Base-by-base conservation (phyloP, 345 rosid species). In the Barbarea vulgaris region DNA sequence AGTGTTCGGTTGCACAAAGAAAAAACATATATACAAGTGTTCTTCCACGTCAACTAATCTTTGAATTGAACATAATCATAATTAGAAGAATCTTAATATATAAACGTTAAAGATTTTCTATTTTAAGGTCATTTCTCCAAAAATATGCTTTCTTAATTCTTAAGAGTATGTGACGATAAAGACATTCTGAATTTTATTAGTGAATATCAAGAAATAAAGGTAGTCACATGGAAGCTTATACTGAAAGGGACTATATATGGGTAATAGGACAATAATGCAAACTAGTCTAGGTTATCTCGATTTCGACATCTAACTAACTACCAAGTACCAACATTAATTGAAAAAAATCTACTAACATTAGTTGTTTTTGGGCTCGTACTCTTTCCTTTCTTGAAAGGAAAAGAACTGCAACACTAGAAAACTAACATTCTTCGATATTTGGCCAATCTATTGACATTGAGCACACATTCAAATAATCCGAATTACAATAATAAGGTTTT, bases 21-120 rank as follows among this genome's bases (percentile, higher is more conserved):
- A 34, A 34, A 34, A 34, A 24, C 25, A 24, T 24, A 24, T 24
- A 24, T 30, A 65, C 54, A 22, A 42, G 30, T 33, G 21, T 14
- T 64, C 42, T 33, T 66, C 31, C 58, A 66, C 34, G 58, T 34
- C 34, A 53, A 25, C 41, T 24, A 27, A 18, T 69, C 37, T 39
- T 50, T 54, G 41, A 41, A 41, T 21, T 39, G 39, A 41, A 41
- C 24, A 70, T 22, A 21, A 22, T 65, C 33, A 33, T 47, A 6
- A 25, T 34, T 47, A 19, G 44, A 71, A 47, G 25, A 34, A 31
- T 48, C 33, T 18, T 39, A 67, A 10, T 53, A 36, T 53, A 22
- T 27, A 52, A 22, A 19, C 4, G 13, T 36, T 24, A 24, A 24
- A 24, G 25, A 24, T 24, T 24, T 37, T 36, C 12, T 36, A 9